These are phyloP conservation scores for Penicillium hordei DNA, from an alignment of 2,329 filamentous ascomycete genomes.

Conservation along the genomic window DNA sequence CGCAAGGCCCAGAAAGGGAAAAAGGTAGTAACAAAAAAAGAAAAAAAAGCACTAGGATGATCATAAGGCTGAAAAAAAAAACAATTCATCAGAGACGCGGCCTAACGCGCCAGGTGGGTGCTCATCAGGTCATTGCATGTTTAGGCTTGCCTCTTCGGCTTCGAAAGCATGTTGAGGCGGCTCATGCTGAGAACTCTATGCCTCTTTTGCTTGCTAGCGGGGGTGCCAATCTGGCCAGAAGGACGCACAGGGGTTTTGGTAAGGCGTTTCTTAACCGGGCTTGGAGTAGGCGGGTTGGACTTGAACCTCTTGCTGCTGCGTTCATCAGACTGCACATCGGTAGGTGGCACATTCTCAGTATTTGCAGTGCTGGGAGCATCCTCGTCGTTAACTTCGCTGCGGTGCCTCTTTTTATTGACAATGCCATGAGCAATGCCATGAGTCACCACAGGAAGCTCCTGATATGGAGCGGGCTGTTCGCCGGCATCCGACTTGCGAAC, in stretches of 20 bases:
- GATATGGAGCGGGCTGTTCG: constrained; percentile 21
- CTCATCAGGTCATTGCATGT: not conserved
- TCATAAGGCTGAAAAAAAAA: constrained; percentile 4
- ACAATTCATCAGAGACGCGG: constrained; percentile 1
- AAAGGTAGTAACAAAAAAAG: constrained; percentile 1
- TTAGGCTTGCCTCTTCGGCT: constrained; percentile 45
- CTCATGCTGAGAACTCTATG: constrained; percentile 44
- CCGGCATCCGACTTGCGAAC: constrained; percentile 37
- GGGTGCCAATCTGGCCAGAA: constrained; percentile 27
- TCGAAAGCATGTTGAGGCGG: constrained; percentile 49
- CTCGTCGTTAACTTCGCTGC: constrained; percentile 35
- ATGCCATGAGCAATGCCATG: constrained; percentile 44
- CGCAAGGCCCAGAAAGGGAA: not conserved
- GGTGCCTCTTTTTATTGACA: constrained; percentile 42
- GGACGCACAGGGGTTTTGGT: constrained; percentile 35
- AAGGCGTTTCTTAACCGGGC: constrained; percentile 36
- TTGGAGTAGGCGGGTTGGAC: constrained; percentile 35
- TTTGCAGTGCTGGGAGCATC: constrained; percentile 17
- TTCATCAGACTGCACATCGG: constrained; percentile 22
- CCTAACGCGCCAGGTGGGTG: constrained; percentile 15
- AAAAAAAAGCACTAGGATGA: not conserved
- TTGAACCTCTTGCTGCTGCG: constrained; percentile 41
- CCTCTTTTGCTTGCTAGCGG: constrained; percentile 32
- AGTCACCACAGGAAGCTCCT: constrained; percentile 37
- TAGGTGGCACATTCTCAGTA: constrained; percentile 36